These are phyloP conservation scores for Hypoxylon sp. DNA, from an alignment of 2,329 filamentous ascomycete genomes.

Conservation along the genomic window DNA sequence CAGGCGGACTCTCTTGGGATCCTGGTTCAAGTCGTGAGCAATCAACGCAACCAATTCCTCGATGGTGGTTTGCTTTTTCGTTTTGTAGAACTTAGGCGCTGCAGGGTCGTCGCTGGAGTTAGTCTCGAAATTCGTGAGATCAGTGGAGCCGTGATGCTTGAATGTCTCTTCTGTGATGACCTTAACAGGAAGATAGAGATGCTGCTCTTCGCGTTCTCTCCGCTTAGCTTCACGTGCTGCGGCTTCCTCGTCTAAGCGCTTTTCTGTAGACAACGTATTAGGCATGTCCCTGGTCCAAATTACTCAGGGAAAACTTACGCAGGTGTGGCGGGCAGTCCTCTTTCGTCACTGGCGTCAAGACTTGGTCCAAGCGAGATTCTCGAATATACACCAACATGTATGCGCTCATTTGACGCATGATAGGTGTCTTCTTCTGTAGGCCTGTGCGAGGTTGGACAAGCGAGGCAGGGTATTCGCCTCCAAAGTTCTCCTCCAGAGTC, in stretches of 20 bases:
- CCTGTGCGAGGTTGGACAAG: constrained; percentile 62
- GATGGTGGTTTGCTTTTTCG: constrained; percentile 81
- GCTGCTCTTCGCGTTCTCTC: constrained; percentile 93
- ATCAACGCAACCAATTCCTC: constrained; percentile 79
- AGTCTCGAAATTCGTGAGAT: constrained; percentile 79
- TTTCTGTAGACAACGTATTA: constrained; percentile 62
- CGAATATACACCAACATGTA: constrained; percentile 99
- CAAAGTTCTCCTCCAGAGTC: constrained; percentile 96
- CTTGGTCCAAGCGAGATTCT: constrained; percentile 84
- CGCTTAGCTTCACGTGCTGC: constrained; percentile 79
- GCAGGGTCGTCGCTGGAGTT: constrained; percentile 70
- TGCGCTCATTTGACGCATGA: constrained; percentile 82
- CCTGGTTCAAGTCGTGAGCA: constrained; percentile 76
- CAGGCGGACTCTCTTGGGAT: constrained; percentile 79
- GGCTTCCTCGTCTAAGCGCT: constrained; percentile 84
- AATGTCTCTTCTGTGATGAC: constrained; percentile 88
- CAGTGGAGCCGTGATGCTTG: constrained; percentile 83
- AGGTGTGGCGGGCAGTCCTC: constrained; percentile 87
- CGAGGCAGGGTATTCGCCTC: constrained; percentile 79
- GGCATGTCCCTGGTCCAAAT: not conserved
- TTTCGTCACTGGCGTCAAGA: constrained; percentile 81
- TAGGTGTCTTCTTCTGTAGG: constrained; percentile 67
- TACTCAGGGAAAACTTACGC: constrained; percentile 65
- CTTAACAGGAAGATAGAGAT: constrained; percentile 88
- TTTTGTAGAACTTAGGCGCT: constrained; percentile 77